Conservation (phyloP, 108 stramenopile genomes). For the Stephanodiscus minutulus region DNA sequence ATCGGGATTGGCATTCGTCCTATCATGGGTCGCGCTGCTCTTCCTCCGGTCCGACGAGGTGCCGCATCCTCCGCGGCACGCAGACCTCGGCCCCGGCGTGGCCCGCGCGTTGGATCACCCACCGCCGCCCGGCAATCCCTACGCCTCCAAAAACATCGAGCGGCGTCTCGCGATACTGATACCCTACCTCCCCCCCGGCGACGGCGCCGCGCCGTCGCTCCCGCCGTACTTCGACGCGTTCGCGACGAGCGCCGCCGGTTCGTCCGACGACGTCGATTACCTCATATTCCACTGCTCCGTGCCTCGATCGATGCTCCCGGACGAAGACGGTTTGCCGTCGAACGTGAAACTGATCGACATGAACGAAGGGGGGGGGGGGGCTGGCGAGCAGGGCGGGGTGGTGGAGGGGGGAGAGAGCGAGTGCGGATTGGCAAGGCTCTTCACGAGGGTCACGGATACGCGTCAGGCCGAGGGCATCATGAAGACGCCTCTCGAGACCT, state of each 20-base stretch:
- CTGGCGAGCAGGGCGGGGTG: conserved; percentile 10
- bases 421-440: conserved; percentile 45
- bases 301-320: conserved; percentile 40
- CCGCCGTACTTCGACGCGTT: conserved; percentile 87
- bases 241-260: conserved; percentile 74
- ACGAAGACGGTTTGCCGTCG: conserved; percentile 24
- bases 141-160: neutral
- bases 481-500: conserved; percentile 39
- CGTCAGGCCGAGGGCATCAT: conserved; percentile 40
- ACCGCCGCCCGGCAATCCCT: no score
- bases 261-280: conserved; percentile 72
- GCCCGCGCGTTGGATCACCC: no score
- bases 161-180: conserved; percentile 76
- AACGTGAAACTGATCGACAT: conserved; percentile 81
- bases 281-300: conserved; percentile 84
- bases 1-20: no score
- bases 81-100: no score
- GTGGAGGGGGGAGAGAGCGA: conserved; percentile 12
- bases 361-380: conserved; percentile 25
- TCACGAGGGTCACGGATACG: conserved; percentile 58
- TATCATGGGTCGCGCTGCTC: no score
- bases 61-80: no score
- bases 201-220: conserved; percentile 56
- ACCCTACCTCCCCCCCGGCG: conserved; percentile 62
- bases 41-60: no score